Evolutionary conservation across 2,329 filamentous ascomycete genomes (phyloP), one percentile per base, ranked within the genome.

Genomic region (Delphinella strobiligena): DNA sequence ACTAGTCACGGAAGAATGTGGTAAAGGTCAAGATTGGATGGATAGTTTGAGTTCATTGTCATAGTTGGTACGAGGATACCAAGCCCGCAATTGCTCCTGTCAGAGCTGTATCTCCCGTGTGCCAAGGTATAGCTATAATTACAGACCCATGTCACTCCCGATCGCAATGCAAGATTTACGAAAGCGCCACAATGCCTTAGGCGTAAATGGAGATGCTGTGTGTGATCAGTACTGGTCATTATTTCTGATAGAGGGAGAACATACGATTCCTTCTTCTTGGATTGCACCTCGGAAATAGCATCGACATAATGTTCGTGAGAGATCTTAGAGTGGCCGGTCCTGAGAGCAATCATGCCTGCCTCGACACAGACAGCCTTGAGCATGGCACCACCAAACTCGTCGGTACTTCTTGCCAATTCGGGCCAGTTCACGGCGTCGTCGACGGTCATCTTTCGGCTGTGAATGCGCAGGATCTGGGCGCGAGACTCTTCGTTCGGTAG

Each of bases 231-330:
- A 19, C 24, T 15, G 4, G 37, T 29, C 14, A 24, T 16, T 11
- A 40, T 11, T 4, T 14, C 5, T 11, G 8, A 19, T 14, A 19
- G 19, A 34, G 14, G 18, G 5, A 8, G 24, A 36, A 33, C 39
- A 33, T 41, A 41, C 39, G 39, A 41, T 34, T 93, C 86, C 75
- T 93, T 93, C 82, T 94, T 94, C 80, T 94, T 79, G 47, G 82
- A 80, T 62, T 88, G 86, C 52, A 98, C 91, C 66, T 98, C 91
- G 29, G 87, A 76, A 61, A 98, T 96, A 45, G 91, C 91, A 69
- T 98, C 91, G 37, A 98, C 91, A 58, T 96, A 98, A 64, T 98
- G 86, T 69, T 98, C 91, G 61, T 98, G 91, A 44, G 82, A 83
- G 57, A 98, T 91, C 74, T 95, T 95, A 66, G 81, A 87, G 72